These are phyloP conservation scores for Pseudocercospora fuligena DNA, from an alignment of 2,329 filamentous ascomycete species.

Conservation along the genomic window DNA sequence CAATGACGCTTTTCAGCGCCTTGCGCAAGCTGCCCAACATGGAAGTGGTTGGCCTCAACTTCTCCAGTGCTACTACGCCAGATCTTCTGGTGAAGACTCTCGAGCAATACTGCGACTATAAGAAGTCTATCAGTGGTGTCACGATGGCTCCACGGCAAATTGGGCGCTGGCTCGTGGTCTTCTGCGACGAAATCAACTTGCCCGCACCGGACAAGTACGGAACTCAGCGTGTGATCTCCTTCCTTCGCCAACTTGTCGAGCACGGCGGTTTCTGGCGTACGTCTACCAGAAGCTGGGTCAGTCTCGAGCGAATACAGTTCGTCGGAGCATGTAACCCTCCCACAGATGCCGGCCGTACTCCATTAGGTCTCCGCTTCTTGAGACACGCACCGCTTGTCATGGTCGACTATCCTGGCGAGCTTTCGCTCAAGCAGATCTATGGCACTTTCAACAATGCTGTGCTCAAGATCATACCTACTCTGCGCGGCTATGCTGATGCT, in stretches of 20 bases:
- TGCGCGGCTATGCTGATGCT: slow-evolving; percentile 93
- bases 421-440: slow-evolving; percentile 95
- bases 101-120: slow-evolving; percentile 99
- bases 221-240: slow-evolving; percentile 95
- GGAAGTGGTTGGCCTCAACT: slow-evolving; percentile 99
- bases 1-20: slow-evolving; percentile 98
- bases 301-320: slow-evolving; percentile 96
- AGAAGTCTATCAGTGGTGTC: slow-evolving; percentile 95
- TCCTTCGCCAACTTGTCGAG: slow-evolving; percentile 94
- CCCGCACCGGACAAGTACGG: slow-evolving; percentile 97
- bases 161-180: slow-evolving; percentile 95
- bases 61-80: slow-evolving; percentile 96
- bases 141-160: slow-evolving; percentile 96
- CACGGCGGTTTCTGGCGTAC: slow-evolving; percentile 99
- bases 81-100: slow-evolving; percentile 99
- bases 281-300: slow-evolving; percentile 96
- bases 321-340: slow-evolving; percentile 98
- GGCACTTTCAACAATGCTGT: slow-evolving; percentile 96
- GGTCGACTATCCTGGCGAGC: slow-evolving; percentile 98
- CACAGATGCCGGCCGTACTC: slow-evolving; percentile 93
- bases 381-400: slow-evolving; percentile 98
- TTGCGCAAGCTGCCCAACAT: slow-evolving; percentile 96
- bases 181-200: slow-evolving; percentile 99
- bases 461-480: slow-evolving; percentile 91
- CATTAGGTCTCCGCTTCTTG: slow-evolving; percentile 90